Evolutionary conservation across 441 rosid species (phyloP).

Genomic region (Mallotus japonicus): DNA sequence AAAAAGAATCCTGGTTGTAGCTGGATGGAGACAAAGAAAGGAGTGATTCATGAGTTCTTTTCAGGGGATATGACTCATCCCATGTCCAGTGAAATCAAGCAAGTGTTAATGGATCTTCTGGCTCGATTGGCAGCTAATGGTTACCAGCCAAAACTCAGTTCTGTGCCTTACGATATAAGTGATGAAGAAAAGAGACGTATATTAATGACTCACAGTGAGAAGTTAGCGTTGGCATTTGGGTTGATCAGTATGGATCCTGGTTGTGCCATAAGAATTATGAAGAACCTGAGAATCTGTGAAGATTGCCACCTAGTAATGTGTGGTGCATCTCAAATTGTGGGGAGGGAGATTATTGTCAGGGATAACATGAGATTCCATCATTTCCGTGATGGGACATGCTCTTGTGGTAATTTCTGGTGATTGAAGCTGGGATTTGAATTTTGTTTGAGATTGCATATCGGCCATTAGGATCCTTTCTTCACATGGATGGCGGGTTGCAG

Average conservation of each 20-base stretch:
- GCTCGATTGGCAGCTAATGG: conserved; percentile 42
- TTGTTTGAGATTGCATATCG: neutral
- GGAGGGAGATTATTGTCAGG: conserved; percentile 59
- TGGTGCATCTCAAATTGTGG: conserved; percentile 47
- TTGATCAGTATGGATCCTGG: conserved; percentile 41
- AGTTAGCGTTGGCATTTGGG: conserved; percentile 70
- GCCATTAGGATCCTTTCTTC: neutral
- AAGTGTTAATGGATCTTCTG: conserved; percentile 45
- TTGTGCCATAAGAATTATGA: conserved; percentile 52
- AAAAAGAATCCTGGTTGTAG: conserved; percentile 77
- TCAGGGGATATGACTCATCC: conserved; percentile 66
- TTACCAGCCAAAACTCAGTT: conserved; percentile 51
- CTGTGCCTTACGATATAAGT: conserved; percentile 45
- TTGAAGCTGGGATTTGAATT: neutral
- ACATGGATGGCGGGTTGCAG: conserved; percentile 1
- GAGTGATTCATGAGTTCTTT: conserved; percentile 61
- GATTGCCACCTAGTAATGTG: conserved; percentile 75
- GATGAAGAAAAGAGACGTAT: conserved; percentile 55
- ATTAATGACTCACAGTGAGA: conserved; percentile 65
- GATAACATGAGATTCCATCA: conserved; percentile 78
- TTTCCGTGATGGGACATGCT: conserved; percentile 60
- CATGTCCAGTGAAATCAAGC: conserved; percentile 47
- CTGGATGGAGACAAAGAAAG: conserved; percentile 65
- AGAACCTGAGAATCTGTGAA: conserved; percentile 69
- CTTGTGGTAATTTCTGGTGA: conserved; percentile 82